A percentile compares a stretch with the other conserved stretches of the same genome.
Conservation (phyloP, 441 rosid species). For the Adansonia gregorii region DNA sequence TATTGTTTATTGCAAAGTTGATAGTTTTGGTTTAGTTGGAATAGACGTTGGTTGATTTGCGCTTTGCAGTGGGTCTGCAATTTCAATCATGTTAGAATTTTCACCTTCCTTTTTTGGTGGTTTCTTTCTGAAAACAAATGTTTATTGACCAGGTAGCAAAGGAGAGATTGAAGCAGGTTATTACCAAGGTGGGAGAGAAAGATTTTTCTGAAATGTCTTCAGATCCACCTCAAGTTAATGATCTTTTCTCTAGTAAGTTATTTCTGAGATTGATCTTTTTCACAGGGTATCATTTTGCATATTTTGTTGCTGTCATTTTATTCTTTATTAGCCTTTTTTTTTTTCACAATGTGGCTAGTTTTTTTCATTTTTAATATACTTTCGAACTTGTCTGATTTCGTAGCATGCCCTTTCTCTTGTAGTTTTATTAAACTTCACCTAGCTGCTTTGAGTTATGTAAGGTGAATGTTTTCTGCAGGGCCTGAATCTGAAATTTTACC, state of each 20-base stretch:
- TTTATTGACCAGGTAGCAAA: conserved; percentile 65
- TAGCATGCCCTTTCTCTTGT: not conserved
- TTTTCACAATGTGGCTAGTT: not conserved
- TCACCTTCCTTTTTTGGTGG: not conserved
- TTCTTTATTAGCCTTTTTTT: not conserved
- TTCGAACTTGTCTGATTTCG: not conserved
- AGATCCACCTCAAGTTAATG: conserved; percentile 61
- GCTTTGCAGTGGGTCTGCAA: not conserved
- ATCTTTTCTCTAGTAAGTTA: conserved; percentile 66
- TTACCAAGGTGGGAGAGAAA: conserved; percentile 72
- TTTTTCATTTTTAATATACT: not conserved
- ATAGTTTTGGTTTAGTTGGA: conserved; percentile 8
- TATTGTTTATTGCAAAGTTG: not conserved
- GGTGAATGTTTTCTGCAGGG: conserved; percentile 50
- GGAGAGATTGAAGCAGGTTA: conserved; percentile 73
- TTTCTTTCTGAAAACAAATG: conserved; percentile 28
- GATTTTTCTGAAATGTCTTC: conserved; percentile 54
- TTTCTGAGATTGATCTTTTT: not conserved
- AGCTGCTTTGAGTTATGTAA: conserved; percentile 25
- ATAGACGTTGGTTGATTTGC: not conserved
- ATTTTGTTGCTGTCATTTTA: conserved; percentile 3
- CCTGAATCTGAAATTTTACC: conserved; percentile 75
- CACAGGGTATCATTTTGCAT: not conserved
- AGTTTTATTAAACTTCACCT: not conserved
- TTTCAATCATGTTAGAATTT: not conserved